phyloP scores from a whole-genome alignment of 495 filamentous ascomycete genomes.

The Neurospora cerealis region DNA sequence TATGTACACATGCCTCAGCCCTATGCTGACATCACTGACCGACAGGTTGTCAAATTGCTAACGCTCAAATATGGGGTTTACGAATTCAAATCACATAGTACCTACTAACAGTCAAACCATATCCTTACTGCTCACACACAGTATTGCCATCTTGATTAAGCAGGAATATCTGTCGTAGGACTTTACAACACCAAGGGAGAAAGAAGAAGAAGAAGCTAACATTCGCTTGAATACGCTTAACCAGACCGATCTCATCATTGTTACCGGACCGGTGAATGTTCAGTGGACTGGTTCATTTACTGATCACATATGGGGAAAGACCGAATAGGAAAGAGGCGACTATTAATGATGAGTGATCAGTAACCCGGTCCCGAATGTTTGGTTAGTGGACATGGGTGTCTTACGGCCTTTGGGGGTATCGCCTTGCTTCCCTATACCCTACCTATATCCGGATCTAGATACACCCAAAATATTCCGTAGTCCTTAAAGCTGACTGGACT shows the following conservation, averaged over 20 bases:
- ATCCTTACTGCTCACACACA: background rate
- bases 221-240: background rate
- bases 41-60: background rate
- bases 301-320: too few species aligned
- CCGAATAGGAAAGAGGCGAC: background rate
- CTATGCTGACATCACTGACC: background rate
- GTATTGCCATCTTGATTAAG: background rate
- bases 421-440: background rate
- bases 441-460: background rate
- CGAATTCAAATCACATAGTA: background rate
- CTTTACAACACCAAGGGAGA: background rate
- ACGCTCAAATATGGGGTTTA: background rate
- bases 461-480: background rate
- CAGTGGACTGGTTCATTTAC: background rate
- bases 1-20: background rate
- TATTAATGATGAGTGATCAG: background rate
- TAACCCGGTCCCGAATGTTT: background rate
- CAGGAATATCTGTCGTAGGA: background rate
- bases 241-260: background rate
- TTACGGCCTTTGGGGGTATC: background rate
- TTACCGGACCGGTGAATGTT: background rate
- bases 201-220: background rate
- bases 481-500: background rate
- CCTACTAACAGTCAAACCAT: background rate
- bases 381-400: background rate